Base-by-base conservation (phyloP, 208 protist genomes). In the Balamuthia mandrillaris region DNA sequence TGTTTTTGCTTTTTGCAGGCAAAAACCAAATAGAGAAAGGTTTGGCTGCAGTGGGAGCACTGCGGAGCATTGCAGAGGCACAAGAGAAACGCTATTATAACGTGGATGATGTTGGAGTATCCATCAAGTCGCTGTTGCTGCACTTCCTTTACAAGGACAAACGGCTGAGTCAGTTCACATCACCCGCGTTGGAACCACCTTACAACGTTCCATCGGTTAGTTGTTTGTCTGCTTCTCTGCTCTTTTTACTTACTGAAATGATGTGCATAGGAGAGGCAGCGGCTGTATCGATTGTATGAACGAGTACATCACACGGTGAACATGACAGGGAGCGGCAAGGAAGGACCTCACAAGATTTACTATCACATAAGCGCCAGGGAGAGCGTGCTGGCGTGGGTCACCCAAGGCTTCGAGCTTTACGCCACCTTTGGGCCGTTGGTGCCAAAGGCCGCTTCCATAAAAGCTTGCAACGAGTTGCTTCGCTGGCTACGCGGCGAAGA, bases 401-500 rank as follows among this genome's bases (percentile, higher is more conserved):
- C 85, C n/a, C 1, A 39, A 47, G 54, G 61, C 12, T 90, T 91
- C 58, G 90, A 92, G 72, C 29, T 92, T 2, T 92, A 91, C 58
- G 82, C 88, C 27, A 87, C 88, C 0, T 91, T 92, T 44, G 56
- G 72, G 2, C 90, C 90, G 47, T 65, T 92, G 24, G 87, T 89
- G 39, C 58, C 29, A 7, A 92, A 92, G 70, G 31, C 63, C 14
- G 60, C 29, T 3, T 51, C 87, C 18, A 86, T 89, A 21, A 82
- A 81, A 35, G 86, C 79, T 27, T 88, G 86, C 42, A 83, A 86
- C 44, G 21, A 47, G 2, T 41, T 91, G 29, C 65, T 91, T n/a
- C 54, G 68, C 35, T 91, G 89, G 89, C 88, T 91, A 27, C 90
- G 87, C 54, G 47, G 87, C 27, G 83, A 91, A 45, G 89, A 91